A percentile compares a stretch with the other conserved stretches of the same genome.
phyloP scores from a whole-genome alignment of 2,329 filamentous ascomycete genomes.

The Xylaria sp. region DNA sequence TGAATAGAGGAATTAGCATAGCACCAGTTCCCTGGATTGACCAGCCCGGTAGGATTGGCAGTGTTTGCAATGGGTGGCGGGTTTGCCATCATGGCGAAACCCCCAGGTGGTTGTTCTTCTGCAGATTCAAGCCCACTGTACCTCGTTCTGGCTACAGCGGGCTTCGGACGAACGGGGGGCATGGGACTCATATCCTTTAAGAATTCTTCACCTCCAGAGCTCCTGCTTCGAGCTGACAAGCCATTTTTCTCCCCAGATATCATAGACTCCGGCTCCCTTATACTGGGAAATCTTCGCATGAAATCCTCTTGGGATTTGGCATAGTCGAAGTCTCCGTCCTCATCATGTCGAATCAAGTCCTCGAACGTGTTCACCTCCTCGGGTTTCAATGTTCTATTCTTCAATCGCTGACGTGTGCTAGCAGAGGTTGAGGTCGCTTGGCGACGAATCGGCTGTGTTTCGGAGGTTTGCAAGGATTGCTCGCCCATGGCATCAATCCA shows the following conservation, averaged over 20 bases:
- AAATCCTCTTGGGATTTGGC: constrained; percentile 83
- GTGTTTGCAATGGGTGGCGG: background rate
- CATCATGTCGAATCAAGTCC: constrained; percentile 73
- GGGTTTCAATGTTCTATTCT: constrained; percentile 65
- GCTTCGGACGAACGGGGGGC: constrained; percentile 70
- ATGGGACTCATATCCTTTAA: constrained; percentile 55
- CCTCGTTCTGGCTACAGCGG: constrained; percentile 70
- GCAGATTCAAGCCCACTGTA: constrained; percentile 73
- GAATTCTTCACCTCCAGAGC: constrained; percentile 45
- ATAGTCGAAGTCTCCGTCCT: constrained; percentile 54
- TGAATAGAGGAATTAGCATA: constrained; percentile 94
- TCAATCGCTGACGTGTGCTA: constrained; percentile 47
- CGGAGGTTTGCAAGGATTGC: constrained; percentile 60
- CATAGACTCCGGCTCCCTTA: constrained; percentile 68
- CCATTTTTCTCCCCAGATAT: constrained; percentile 42
- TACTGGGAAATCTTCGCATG: constrained; percentile 77
- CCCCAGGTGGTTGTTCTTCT: constrained; percentile 43
- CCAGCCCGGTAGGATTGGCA: constrained; percentile 66
- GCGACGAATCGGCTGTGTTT: constrained; percentile 27
- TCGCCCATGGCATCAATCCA: constrained; percentile 85
- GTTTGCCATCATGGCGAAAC: constrained; percentile 49
- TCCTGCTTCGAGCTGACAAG: constrained; percentile 38
- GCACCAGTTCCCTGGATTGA: constrained; percentile 83
- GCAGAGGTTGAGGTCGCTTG: constrained; percentile 21
- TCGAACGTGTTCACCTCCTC: constrained; percentile 85